Evolutionary conservation across 352 stramenopile species (phyloP).

Genomic region (Phytophthora sp.): DNA sequence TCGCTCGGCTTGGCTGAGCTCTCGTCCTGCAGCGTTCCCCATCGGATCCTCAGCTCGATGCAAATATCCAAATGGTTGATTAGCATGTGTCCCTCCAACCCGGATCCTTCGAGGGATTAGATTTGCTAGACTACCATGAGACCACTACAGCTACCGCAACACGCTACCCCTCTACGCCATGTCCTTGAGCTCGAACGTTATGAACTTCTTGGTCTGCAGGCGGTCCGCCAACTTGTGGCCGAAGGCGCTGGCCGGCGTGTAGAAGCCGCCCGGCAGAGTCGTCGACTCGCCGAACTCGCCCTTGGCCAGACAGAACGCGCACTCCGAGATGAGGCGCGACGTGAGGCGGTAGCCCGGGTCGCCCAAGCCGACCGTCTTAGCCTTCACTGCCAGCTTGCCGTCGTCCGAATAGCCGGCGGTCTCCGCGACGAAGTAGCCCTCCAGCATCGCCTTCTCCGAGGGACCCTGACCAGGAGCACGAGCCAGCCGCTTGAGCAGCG

Average conservation of each 20-base stretch:
- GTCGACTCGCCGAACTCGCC: conserved; percentile 33
- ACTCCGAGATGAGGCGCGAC: conserved; percentile 61
- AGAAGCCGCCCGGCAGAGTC: conserved; percentile 52
- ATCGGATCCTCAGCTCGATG: conserved; percentile 21
- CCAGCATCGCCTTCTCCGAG: conserved; percentile 75
- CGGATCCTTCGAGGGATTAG: conserved; percentile 8
- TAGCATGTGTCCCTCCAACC: conserved; percentile 21
- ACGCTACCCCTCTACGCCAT: conserved; percentile 8
- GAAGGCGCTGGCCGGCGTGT: conserved; percentile 64
- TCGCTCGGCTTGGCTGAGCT: conserved; percentile 42
- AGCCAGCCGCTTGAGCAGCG: conserved; percentile 70
- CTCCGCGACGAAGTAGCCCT: conserved; percentile 75
- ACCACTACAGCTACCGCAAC: conserved; percentile 9
- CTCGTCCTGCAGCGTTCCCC: conserved; percentile 46
- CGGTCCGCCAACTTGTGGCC: conserved; percentile 58
- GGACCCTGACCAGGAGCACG: conserved; percentile 84
- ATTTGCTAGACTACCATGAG: background rate
- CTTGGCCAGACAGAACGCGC: conserved; percentile 64
- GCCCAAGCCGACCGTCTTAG: conserved; percentile 41
- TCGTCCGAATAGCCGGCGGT: conserved; percentile 50
- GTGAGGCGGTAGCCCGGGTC: conserved; percentile 71
- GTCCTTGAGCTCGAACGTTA: conserved; percentile 55
- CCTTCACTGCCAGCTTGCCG: conserved; percentile 48
- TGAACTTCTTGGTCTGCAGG: conserved; percentile 60
- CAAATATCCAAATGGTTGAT: conserved; percentile 23